Conservation (phyloP, 495 filamentous ascomycete species). For the Annulohypoxylon stygium region DNA sequence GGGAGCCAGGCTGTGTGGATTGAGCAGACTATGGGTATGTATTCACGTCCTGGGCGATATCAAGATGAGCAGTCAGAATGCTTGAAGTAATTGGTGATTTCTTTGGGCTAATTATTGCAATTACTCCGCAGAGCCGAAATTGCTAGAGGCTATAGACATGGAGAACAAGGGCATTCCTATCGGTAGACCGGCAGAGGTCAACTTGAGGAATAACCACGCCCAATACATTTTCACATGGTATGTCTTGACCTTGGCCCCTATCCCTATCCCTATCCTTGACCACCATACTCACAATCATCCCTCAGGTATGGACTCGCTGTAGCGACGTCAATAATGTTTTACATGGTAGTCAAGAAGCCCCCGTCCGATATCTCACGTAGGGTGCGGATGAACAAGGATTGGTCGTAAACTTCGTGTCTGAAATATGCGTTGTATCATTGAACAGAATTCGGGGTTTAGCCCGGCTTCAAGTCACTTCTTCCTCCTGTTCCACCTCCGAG, state of each 20-base stretch:
- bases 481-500: conserved; percentile 52
- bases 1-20: conserved; percentile 93
- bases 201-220: conserved; percentile 93
- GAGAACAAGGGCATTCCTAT: conserved; percentile 89
- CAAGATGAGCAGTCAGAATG: not conserved
- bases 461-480: conserved; percentile 52
- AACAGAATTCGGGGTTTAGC: not conserved
- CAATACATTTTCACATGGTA: conserved; percentile 99
- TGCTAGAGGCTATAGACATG: conserved; percentile 77
- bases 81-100: conserved; percentile 21
- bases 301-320: conserved; percentile 86
- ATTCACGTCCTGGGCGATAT: not conserved
- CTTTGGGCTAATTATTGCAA: conserved; percentile 23
- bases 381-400: conserved; percentile 84
- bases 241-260: conserved; percentile 18
- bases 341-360: conserved; percentile 89
- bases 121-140: conserved; percentile 73
- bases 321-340: conserved; percentile 94
- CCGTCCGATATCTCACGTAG: conserved; percentile 77
- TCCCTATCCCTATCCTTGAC: conserved; percentile 14
- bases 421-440: conserved; percentile 17
- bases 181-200: conserved; percentile 90
- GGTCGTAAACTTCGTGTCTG: conserved; percentile 64
- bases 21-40: conserved; percentile 92
- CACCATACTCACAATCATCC: conserved; percentile 27